Evolutionary conservation across 495 filamentous ascomycete genomes (phyloP), one percentile per base, ranked within the genome.

Genomic region (Aspergillus wentii): DNA sequence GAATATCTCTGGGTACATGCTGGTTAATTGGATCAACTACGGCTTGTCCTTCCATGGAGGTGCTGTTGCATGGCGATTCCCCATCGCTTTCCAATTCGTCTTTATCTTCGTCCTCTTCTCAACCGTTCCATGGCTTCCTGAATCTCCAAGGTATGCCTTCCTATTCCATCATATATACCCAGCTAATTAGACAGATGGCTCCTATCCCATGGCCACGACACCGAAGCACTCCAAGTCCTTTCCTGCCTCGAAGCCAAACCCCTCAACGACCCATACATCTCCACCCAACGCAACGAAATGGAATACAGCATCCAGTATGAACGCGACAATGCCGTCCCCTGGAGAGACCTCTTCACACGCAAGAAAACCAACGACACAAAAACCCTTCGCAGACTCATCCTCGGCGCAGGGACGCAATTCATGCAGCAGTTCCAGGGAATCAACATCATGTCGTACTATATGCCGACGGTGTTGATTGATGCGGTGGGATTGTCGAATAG

Each of bases 1-100:
- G 57, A 81, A 81, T 43, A 75, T 82, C 35, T 69, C 69, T 25
- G 76, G 79, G 5, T 80, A 76, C 47, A 64, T 55, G 15, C 43
- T 76, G 3, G 52, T 40, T 14, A 72, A 71, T 31, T 75, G 71
- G 62, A 51, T 78, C 30, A 78, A 63, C 15, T 75, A 67, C 42
- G 71, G 66, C 23, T 64, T 72, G 38, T 63, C 59, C 8, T 70
- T 58, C 38, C 54, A 60, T 14, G 37, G 46, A n/a, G 66, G 68
- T 2, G 46, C 56, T 8, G 48, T 64, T 15, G 46, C 56, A 10
- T 72, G 70, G 70, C 50, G 69, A 25, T 56, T 74, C 17, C 69
- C 69, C 2, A 43, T 74, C 1, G 66, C 66, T 5, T 61, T 72
- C 30, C 66, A 74, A 39, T 64, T 69, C 44, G 38, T 72, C 34